Conservation (phyloP, 805 yeast species). For the Barnettozyma sucrosica region DNA sequence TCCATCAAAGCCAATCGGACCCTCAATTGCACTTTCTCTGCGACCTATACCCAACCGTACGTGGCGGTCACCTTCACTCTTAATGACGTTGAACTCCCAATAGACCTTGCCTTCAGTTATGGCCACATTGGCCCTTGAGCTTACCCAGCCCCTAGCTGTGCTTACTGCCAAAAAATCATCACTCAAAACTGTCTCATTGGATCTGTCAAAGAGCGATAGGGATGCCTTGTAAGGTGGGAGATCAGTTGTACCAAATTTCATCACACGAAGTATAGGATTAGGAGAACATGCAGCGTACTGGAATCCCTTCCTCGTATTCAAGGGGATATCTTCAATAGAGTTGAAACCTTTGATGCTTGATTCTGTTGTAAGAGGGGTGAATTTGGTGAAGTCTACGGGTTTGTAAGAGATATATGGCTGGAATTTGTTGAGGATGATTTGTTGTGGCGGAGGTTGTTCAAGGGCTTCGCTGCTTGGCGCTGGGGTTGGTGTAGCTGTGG, state of each 20-base stretch:
- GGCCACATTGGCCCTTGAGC: conserved; percentile 67
- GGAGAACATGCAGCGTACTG: conserved; percentile 77
- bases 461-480: background rate
- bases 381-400: conserved; percentile 18
- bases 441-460: background rate
- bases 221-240: conserved; percentile 58
- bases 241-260: conserved; percentile 68
- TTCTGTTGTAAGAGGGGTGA: conserved; percentile 8
- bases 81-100: conserved; percentile 64
- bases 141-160: conserved; percentile 72
- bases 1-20: conserved; percentile 93
- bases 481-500: background rate
- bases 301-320: conserved; percentile 66
- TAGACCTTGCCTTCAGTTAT: conserved; percentile 76
- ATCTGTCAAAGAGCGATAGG: conserved; percentile 62
- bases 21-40: conserved; percentile 83
- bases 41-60: conserved; percentile 81
- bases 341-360: conserved; percentile 27
- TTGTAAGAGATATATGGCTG: conserved; percentile 22
- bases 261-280: conserved; percentile 48
- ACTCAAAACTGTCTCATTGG: conserved; percentile 46
- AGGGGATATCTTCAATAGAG: conserved; percentile 70
- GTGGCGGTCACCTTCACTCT: conserved; percentile 38
- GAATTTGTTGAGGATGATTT: conserved; percentile 16
- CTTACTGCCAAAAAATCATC: conserved; percentile 41